Evolutionary conservation across 257 asterid genomes (phyloP).

Genomic region (Solanum paucissectum): DNA sequence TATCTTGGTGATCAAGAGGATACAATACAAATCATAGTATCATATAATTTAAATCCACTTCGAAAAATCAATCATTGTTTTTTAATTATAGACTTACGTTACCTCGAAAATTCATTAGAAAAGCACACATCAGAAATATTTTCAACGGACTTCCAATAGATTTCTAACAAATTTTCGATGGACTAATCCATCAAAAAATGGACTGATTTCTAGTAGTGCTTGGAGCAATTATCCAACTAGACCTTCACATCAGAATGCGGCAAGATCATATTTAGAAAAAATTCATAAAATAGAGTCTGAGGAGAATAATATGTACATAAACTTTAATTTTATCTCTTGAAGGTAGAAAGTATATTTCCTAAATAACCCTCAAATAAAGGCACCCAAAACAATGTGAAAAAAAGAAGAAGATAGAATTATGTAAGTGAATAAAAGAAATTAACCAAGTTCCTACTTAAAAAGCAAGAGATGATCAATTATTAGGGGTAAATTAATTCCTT

Average conservation of each 20-base stretch:
- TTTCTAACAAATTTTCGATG: background rate
- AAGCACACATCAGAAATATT: background rate
- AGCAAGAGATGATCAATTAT: background rate
- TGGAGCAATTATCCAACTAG: background rate
- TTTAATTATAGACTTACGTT: background rate
- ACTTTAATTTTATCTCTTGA: background rate
- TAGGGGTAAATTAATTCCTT: background rate
- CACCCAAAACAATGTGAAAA: background rate
- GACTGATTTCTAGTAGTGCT: background rate
- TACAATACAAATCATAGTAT: background rate
- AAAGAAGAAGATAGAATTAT: background rate
- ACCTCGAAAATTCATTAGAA: background rate
- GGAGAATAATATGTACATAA: background rate
- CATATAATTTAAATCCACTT: background rate
- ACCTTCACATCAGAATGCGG: background rate
- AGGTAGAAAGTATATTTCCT: background rate
- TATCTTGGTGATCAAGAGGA: background rate
- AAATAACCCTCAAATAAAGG: background rate
- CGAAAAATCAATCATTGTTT: background rate
- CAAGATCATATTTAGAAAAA: background rate
- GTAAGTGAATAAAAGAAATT: background rate
- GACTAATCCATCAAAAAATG: background rate
- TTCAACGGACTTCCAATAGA: background rate
- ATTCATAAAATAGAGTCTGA: accelerated
- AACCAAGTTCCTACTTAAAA: background rate